These are phyloP conservation scores for Aureobasidium sp. DNA, from an alignment of 2,329 filamentous ascomycete genomes.

Conservation along the genomic window DNA sequence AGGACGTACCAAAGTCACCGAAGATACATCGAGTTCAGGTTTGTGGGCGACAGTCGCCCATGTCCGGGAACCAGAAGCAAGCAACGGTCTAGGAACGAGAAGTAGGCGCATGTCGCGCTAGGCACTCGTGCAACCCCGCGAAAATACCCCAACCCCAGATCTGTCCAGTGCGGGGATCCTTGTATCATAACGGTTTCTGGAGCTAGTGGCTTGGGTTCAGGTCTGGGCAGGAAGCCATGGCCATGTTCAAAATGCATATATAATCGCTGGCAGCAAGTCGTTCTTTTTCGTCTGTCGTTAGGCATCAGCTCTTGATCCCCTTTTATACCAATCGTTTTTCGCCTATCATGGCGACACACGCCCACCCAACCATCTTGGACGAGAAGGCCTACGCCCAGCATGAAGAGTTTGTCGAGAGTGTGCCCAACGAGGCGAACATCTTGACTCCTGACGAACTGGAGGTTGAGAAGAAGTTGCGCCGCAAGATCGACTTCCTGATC, in stretches of 20 bases:
- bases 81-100: background rate
- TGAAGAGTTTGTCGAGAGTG: background rate
- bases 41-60: background rate
- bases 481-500: constrained; percentile 62
- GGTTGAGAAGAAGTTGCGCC: constrained; percentile 49
- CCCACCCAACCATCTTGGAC: background rate
- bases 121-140: background rate
- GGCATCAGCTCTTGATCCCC: background rate
- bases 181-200: background rate
- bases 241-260: constrained; percentile 4
- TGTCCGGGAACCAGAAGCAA: background rate
- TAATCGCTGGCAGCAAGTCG: background rate
- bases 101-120: background rate
- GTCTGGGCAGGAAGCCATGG: constrained; percentile 7
- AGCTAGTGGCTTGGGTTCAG: constrained; percentile 4
- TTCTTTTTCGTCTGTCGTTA: background rate
- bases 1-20: background rate
- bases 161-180: background rate
- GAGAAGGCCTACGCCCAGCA: constrained; percentile 3
- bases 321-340: background rate
- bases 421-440: background rate
- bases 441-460: constrained; percentile 24
- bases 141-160: background rate
- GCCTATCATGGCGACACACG: background rate
- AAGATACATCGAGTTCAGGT: background rate